These are phyloP conservation scores for Trichophyton schoenleinii DNA, from an alignment of 2,329 filamentous ascomycete genomes.

Conservation along the genomic window DNA sequence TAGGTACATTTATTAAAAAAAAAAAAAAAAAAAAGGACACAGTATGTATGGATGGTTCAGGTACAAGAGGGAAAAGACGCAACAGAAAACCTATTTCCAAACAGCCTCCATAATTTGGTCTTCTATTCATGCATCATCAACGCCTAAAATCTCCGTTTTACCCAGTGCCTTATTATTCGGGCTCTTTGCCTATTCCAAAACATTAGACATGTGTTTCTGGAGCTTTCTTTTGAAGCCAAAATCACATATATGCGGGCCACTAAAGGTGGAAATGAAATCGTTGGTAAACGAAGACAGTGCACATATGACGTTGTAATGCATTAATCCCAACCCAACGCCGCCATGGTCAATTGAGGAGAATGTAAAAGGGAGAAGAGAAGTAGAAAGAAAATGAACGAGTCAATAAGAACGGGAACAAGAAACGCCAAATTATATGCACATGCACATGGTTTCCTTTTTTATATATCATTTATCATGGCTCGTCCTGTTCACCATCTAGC, in stretches of 20 bases:
- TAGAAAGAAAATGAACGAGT: no score
- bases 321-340: neutral
- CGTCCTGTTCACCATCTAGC: conserved; percentile 59
- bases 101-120: neutral
- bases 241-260: neutral
- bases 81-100: neutral
- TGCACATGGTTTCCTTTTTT: conserved; percentile 3
- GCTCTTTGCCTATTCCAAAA: neutral
- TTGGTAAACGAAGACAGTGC: neutral
- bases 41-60: neutral
- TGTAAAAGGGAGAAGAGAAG: neutral
- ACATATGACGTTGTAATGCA: neutral
- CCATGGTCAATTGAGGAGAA: neutral
- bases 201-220: neutral
- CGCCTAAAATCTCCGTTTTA: neutral
- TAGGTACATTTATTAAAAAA: neutral
- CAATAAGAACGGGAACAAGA: neutral
- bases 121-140: conserved; percentile 4
- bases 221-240: neutral
- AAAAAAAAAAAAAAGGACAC: neutral
- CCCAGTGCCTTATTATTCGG: neutral
- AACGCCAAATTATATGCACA: conserved; percentile 5
- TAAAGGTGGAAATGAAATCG: neutral
- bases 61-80: neutral
- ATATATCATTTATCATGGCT: conserved; percentile 20